Evolutionary conservation across 805 yeast genomes (phyloP).

Genomic region (Lipomyces anomalus): DNA sequence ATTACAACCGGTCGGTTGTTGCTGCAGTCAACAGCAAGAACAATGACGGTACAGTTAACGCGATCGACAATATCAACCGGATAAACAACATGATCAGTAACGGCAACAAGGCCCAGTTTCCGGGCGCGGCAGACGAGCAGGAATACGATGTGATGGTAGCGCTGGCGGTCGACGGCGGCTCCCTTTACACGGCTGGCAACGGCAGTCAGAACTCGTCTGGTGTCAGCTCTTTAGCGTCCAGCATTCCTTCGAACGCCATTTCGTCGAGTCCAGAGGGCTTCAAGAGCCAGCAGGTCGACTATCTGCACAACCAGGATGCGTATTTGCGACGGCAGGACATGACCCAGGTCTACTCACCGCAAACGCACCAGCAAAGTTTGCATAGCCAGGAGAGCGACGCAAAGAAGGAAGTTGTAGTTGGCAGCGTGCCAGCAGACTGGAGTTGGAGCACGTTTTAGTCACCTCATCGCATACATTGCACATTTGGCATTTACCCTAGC

Average conservation of each 20-base stretch:
- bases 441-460: slow-evolving; percentile 27
- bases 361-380: not conserved
- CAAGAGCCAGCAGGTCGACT: slow-evolving; percentile 10
- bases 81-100: slow-evolving; percentile 21
- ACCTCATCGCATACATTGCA: too few relatives aligned
- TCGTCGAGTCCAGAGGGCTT: not conserved
- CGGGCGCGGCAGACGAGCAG: not conserved
- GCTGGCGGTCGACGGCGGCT: slow-evolving; percentile 3
- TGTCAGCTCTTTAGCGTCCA: slow-evolving; percentile 3
- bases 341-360: slow-evolving; percentile 1
- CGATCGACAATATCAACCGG: slow-evolving; percentile 15
- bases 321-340: slow-evolving; percentile 2
- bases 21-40: slow-evolving; percentile 14
- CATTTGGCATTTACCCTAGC: too few relatives aligned
- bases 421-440: slow-evolving; percentile 30
- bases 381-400: not conserved
- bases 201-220: slow-evolving; percentile 8
- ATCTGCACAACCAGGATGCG: slow-evolving; percentile 12
- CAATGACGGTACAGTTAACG: not conserved
- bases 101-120: not conserved
- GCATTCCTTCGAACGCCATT: not conserved
- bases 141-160: not conserved
- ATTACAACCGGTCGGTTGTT: slow-evolving; percentile 33
- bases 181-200: not conserved
- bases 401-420: slow-evolving; percentile 7